These are phyloP conservation scores for Suillus subalutaceus DNA, from an alignment of 768 basidiomycete genomes.

Conservation along the genomic window DNA sequence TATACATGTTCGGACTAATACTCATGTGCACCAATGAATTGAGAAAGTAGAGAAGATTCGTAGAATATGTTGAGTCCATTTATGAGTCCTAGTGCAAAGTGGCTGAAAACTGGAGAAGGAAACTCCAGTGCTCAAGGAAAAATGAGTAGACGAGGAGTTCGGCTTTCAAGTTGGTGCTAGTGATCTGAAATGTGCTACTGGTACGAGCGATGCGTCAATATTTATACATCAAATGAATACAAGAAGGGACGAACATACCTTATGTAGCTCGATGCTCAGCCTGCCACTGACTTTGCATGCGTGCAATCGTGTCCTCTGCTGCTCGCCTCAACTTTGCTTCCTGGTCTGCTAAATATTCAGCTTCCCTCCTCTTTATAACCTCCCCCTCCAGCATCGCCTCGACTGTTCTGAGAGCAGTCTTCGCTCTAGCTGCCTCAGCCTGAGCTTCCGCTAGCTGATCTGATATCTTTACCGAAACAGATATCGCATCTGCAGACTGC, in stretches of 20 bases:
- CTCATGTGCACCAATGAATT: background rate
- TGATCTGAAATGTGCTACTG: background rate
- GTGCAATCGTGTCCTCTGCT: conserved; percentile 54
- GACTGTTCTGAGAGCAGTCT: conserved; percentile 53
- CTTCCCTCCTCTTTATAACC: conserved; percentile 55
- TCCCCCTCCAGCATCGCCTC: conserved; percentile 68
- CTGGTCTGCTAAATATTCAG: conserved; percentile 55
- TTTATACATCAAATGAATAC: background rate
- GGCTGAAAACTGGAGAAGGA: background rate
- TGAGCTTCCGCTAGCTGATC: conserved; percentile 72
- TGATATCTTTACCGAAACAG: conserved; percentile 63
- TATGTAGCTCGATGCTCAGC: conserved; percentile 7
- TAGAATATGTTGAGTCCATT: conserved; percentile 5
- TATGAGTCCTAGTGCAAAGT: background rate
- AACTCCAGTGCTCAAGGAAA: background rate
- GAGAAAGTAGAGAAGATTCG: background rate
- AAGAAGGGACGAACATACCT: background rate
- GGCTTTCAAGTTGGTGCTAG: background rate
- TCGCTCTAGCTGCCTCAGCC: conserved; percentile 58
- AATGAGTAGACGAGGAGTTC: background rate
- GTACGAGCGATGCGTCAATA: background rate
- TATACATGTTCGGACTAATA: conserved; percentile 1
- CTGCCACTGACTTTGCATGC: conserved; percentile 32
- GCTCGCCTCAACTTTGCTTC: conserved; percentile 47
- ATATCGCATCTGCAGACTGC: conserved; percentile 70